Evolutionary conservation across 2,329 filamentous ascomycete species (phyloP).

Genomic region (Fusarium sacchari): DNA sequence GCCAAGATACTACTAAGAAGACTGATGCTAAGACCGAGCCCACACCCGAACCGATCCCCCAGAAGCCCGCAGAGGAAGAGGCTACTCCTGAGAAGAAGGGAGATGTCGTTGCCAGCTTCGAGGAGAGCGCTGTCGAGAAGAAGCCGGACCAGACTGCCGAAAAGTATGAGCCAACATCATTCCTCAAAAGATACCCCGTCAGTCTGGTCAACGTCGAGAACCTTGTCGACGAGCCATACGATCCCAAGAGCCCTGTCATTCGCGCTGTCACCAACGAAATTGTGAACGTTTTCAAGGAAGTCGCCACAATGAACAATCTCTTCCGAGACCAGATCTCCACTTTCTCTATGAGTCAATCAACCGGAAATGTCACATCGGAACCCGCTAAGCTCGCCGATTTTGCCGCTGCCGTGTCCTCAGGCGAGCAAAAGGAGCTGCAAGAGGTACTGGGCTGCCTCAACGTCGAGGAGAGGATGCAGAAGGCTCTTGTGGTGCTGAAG

Average conservation of each 20-base stretch:
- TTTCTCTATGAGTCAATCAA: slow-evolving; percentile 94
- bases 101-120: slow-evolving; percentile 96
- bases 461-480: slow-evolving; percentile 91
- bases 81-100: slow-evolving; percentile 76
- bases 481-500: slow-evolving; percentile 91
- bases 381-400: slow-evolving; percentile 97
- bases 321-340: slow-evolving; percentile 98
- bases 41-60: slow-evolving; percentile 68
- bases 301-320: slow-evolving; percentile 90
- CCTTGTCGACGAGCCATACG: slow-evolving; percentile 85
- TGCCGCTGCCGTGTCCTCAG: slow-evolving; percentile 94
- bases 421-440: slow-evolving; percentile 90
- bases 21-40: slow-evolving; percentile 60
- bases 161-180: slow-evolving; percentile 87
- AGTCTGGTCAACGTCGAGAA: slow-evolving; percentile 97
- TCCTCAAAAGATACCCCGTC: slow-evolving; percentile 90
- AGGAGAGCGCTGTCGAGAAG: slow-evolving; percentile 77
- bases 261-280: slow-evolving; percentile 96
- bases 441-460: slow-evolving; percentile 90
- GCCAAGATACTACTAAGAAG: slow-evolving; percentile 61
- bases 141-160: slow-evolving; percentile 61
- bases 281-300: slow-evolving; percentile 98
- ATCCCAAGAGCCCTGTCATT: slow-evolving; percentile 89
- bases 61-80: slow-evolving; percentile 64
- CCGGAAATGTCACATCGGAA: slow-evolving; percentile 93